A percentile compares a stretch with the other conserved stretches of the same genome.
Conservation (phyloP, 306 rosid species). For the Cucurbita moschata region DNA sequence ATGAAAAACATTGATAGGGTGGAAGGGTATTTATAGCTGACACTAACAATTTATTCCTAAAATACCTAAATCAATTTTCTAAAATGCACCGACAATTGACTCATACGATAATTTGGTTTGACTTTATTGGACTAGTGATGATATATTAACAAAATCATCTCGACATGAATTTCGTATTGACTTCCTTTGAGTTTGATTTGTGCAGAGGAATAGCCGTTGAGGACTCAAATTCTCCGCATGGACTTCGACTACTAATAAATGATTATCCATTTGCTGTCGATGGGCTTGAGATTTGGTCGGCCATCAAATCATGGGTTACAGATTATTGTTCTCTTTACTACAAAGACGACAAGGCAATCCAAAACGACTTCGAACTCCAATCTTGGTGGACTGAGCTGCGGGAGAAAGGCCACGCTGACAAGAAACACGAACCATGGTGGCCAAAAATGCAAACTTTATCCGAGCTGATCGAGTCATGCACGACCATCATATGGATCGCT, state of each 20-base stretch:
- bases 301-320: slow-evolving; percentile 45
- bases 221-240: slow-evolving; percentile 40
- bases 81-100: no score
- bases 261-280: slow-evolving; percentile 83
- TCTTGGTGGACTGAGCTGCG: slow-evolving; percentile 69
- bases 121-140: no score
- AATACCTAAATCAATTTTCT: no score
- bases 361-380: slow-evolving; percentile 41
- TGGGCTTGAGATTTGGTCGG: slow-evolving; percentile 61
- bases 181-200: background rate
- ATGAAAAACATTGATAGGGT: no score
- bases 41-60: no score
- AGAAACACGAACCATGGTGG: slow-evolving; percentile 68
- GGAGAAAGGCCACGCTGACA: slow-evolving; percentile 57
- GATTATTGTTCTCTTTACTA: slow-evolving; percentile 52
- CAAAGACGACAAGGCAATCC: slow-evolving; percentile 20
- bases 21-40: no score
- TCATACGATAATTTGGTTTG: no score
- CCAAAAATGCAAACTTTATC: slow-evolving; percentile 39
- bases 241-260: slow-evolving; percentile 41
- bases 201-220: slow-evolving; percentile 56
- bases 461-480: slow-evolving; percentile 43
- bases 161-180: background rate
- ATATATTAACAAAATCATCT: no score
- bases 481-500: slow-evolving; percentile 53